Percentiles rank a stretch among this genome's conserved stretches.
Evolutionary conservation across 1,284 basidiomycete genomes (phyloP).

Genomic region (Chalciporus piperatoides): DNA sequence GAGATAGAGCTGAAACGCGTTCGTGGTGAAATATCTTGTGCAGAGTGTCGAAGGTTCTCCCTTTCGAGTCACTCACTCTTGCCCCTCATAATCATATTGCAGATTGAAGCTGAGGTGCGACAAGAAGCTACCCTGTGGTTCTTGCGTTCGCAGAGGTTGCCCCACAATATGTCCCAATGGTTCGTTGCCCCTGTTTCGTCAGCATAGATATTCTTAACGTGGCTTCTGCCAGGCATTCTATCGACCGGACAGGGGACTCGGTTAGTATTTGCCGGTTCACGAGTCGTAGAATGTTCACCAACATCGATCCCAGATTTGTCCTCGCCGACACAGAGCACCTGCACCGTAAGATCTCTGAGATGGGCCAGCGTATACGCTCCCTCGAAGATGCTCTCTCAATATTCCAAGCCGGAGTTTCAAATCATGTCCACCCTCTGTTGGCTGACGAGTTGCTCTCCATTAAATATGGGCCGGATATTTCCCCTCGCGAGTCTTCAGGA

Average conservation of each 20-base stretch:
- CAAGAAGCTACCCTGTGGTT: conserved; percentile 55
- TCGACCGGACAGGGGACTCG: conserved; percentile 58
- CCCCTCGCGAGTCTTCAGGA: conserved; percentile 23
- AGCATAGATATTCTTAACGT: background rate
- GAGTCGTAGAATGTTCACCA: background rate
- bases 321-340: conserved; percentile 69
- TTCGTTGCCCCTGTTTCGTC: conserved; percentile 8
- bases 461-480: conserved; percentile 51
- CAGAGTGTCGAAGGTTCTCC: conserved; percentile 47
- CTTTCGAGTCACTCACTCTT: background rate
- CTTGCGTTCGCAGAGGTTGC: conserved; percentile 43
- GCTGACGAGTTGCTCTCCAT: conserved; percentile 56
- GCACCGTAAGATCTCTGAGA: conserved; percentile 64
- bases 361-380: conserved; percentile 70
- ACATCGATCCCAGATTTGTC: conserved; percentile 46
- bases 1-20: conserved; percentile 51
- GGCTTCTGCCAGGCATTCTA: conserved; percentile 38
- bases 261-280: conserved; percentile 28
- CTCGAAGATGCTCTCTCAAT: conserved; percentile 66
- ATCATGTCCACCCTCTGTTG: conserved; percentile 61
- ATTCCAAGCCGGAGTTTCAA: conserved; percentile 58
- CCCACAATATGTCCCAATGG: conserved; percentile 54
- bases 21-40: conserved; percentile 56
- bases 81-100: conserved; percentile 2
- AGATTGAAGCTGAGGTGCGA: conserved; percentile 71